Evolutionary conservation across 768 basidiomycete species (phyloP).

Genomic region (Myochromella boudieri): DNA sequence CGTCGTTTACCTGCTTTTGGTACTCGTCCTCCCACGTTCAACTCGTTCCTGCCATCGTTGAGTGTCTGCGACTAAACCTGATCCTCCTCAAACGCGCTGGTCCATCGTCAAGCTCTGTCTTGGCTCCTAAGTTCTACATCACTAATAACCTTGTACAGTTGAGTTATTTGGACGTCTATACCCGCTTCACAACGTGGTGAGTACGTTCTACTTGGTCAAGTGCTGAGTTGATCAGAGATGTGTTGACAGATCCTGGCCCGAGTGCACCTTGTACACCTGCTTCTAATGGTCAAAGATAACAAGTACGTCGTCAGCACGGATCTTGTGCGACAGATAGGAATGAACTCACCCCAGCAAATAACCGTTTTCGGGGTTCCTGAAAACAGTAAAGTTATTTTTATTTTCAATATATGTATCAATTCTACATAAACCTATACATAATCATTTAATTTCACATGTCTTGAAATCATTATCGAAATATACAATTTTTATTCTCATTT

Average conservation of each 20-base stretch:
- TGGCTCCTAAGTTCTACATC: background rate
- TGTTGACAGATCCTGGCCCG: background rate
- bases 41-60: background rate
- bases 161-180: background rate
- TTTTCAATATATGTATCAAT: no score
- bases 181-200: background rate
- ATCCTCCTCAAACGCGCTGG: background rate
- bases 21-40: background rate
- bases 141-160: background rate
- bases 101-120: background rate
- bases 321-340: slow-evolving; percentile 8
- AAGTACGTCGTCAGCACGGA: slow-evolving; percentile 6
- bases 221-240: background rate
- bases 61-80: background rate
- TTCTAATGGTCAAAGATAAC: background rate
- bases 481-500: no score
- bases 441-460: no score
- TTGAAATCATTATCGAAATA: no score
- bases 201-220: slow-evolving; percentile 1
- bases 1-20: slow-evolving; percentile 1
- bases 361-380: no score
- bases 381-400: no score
- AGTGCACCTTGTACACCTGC: background rate
- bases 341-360: no score
- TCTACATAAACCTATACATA: no score